Percentiles rank a stretch among this genome's conserved stretches.
These are phyloP conservation scores for Flaveria bidentis DNA, from an alignment of 129 eudicot species.

Conservation along the genomic window DNA sequence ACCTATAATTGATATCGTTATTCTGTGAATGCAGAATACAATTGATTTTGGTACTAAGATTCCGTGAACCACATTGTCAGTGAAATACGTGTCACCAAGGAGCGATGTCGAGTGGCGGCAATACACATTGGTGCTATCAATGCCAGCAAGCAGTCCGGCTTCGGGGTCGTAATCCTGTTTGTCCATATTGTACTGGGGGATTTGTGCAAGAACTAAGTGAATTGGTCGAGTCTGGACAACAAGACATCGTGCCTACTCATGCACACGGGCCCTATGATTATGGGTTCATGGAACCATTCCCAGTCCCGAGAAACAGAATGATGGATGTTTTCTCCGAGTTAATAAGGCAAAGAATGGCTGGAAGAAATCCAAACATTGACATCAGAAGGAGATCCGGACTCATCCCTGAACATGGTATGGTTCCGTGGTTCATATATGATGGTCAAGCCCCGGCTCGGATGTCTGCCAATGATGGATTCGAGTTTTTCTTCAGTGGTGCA, in stretches of 20 bases:
- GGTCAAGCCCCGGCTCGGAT: constrained; percentile 62
- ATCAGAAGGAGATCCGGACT: constrained; percentile 49
- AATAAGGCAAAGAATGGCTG: constrained; percentile 69
- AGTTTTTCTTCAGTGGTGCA: constrained; percentile 51
- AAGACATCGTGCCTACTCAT: constrained; percentile 34
- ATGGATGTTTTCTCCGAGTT: constrained; percentile 69
- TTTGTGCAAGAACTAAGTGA: constrained; percentile 84
- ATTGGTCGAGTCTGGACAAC: constrained; percentile 41
- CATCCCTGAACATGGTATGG: constrained; percentile 48
- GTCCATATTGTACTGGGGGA: constrained; percentile 79
- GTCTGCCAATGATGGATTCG: constrained; percentile 54
- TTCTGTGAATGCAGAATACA: constrained; percentile 25
- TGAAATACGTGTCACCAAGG: constrained; percentile 5
- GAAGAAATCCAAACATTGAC: constrained; percentile 59
- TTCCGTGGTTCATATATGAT: constrained; percentile 67
- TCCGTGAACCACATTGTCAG: not conserved
- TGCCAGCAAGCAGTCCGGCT: constrained; percentile 65
- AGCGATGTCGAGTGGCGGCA: constrained; percentile 68
- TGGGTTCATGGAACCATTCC: constrained; percentile 55
- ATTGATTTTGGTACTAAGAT: constrained; percentile 16
- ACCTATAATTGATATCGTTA: constrained; percentile 5
- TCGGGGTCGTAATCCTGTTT: constrained; percentile 46
- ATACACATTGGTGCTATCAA: constrained; percentile 92
- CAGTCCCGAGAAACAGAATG: constrained; percentile 57
- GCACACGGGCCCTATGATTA: constrained; percentile 44